Conservation (phyloP, 2,329 filamentous ascomycete genomes). For the Aspergillus niger region DNA sequence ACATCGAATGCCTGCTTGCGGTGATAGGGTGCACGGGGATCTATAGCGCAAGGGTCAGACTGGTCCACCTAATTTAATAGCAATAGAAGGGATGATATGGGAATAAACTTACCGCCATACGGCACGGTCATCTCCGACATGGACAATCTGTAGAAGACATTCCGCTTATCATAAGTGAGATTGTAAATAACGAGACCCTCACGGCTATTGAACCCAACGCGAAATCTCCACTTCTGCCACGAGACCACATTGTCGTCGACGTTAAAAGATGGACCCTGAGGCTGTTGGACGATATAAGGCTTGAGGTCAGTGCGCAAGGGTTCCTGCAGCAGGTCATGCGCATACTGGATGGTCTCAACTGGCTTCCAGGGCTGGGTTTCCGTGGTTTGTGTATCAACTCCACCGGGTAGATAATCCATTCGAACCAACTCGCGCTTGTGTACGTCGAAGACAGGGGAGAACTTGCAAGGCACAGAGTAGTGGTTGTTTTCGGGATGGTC, state of each 20-base stretch:
- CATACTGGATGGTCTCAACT: conserved; percentile 53
- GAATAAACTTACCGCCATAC: conserved; percentile 36
- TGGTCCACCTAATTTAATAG: background rate
- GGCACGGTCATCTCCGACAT: conserved; percentile 67
- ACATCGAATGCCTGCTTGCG: conserved; percentile 72
- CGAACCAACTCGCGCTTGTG: conserved; percentile 65
- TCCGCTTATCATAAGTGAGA: conserved; percentile 63
- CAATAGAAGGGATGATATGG: background rate
- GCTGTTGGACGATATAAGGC: conserved; percentile 65
- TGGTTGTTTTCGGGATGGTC: conserved; percentile 43
- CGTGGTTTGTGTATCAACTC: conserved; percentile 61
- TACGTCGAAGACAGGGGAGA: conserved; percentile 55
- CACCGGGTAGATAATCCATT: conserved; percentile 70
- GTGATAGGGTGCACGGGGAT: conserved; percentile 68
- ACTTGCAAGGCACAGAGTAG: conserved; percentile 39
- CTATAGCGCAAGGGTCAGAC: conserved; percentile 28
- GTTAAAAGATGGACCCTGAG: conserved; percentile 64
- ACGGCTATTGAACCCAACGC: conserved; percentile 63
- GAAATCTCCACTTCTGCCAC: conserved; percentile 69
- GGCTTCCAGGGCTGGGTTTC: conserved; percentile 61
- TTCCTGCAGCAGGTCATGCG: conserved; percentile 67
- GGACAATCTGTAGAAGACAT: conserved; percentile 67
- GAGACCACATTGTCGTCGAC: conserved; percentile 59
- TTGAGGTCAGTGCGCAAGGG: conserved; percentile 66
- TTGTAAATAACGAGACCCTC: conserved; percentile 71